These are phyloP conservation scores for Scedosporium boydii DNA, from an alignment of 2,329 filamentous ascomycete species.

Conservation along the genomic window DNA sequence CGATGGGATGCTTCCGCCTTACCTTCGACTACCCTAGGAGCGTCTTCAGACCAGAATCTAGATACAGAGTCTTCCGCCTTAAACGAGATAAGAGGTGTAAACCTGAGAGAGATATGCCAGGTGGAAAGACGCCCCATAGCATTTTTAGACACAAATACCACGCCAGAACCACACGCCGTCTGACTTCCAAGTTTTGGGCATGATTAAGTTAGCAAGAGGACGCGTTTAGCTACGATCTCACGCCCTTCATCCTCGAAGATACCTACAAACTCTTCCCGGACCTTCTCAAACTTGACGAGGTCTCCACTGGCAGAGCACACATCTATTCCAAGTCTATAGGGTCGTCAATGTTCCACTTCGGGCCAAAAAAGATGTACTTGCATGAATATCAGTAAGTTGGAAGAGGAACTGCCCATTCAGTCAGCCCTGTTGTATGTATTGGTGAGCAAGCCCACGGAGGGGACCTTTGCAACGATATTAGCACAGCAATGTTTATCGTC, in stretches of 20 bases:
- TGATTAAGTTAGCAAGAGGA: neutral
- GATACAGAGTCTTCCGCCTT: neutral
- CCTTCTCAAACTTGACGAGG: neutral
- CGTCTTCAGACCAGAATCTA: neutral
- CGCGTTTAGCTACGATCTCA: too few species aligned
- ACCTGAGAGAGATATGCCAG: neutral
- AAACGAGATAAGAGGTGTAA: neutral
- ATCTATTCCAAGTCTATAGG: slow-evolving; percentile 25
- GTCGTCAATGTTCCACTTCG: slow-evolving; percentile 22
- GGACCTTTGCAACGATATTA: slow-evolving; percentile 19
- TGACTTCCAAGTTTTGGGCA: neutral
- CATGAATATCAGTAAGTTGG: slow-evolving; percentile 21
- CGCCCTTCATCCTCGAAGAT: neutral
- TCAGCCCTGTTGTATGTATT: slow-evolving; percentile 15
- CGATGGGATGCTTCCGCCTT: neutral
- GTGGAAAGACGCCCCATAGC: neutral
- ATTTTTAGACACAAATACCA: neutral
- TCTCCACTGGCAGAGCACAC: slow-evolving; percentile 17
- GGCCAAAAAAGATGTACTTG: slow-evolving; percentile 24
- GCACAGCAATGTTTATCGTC: slow-evolving; percentile 17
- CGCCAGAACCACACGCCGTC: neutral
- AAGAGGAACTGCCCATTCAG: slow-evolving; percentile 19
- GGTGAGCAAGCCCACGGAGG: slow-evolving; percentile 14
- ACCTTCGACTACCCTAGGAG: neutral
- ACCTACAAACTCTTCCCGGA: neutral